A percentile compares a stretch with the other conserved stretches of the same genome.
These are phyloP conservation scores for Monosporascus sp. DNA, from an alignment of 2,329 filamentous ascomycete genomes.

Conservation along the genomic window DNA sequence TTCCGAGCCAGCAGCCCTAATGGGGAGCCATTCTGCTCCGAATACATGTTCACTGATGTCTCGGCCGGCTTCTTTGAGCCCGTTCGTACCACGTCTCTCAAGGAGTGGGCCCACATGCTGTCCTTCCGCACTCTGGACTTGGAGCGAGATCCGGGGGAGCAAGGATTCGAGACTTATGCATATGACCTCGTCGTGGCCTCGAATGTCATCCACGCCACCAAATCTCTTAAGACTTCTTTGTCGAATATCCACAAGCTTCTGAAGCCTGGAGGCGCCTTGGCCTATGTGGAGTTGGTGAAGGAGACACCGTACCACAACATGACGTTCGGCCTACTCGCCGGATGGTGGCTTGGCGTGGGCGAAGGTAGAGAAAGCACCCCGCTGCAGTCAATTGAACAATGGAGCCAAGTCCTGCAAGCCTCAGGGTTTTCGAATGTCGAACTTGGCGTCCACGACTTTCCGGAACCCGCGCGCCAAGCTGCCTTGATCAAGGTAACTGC, in stretches of 20 bases:
- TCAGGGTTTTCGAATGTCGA: constrained; percentile 1
- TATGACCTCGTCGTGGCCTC: not conserved
- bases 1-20: constrained; percentile 1
- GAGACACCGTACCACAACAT: not conserved
- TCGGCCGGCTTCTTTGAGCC: constrained; percentile 3
- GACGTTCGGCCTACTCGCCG: not conserved
- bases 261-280: constrained; percentile 1
- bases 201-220: not conserved
- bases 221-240: not conserved
- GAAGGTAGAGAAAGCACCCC: not conserved
- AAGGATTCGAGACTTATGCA: not conserved
- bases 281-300: not conserved
- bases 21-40: not conserved
- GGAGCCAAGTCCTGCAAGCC: not conserved
- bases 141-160: not conserved
- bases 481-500: not conserved
- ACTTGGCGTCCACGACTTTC: not conserved
- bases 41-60: constrained; percentile 7
- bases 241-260: not conserved
- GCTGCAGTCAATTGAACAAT: not conserved
- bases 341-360: not conserved
- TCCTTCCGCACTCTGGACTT: not conserved
- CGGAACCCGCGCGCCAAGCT: not conserved
- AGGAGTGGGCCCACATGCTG: constrained; percentile 1
- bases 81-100: not conserved